Percentiles rank a stretch among this genome's conserved stretches.
phyloP scores from a whole-genome alignment of 768 basidiomycete genomes.

The Gloeopeniophorella convolvens region DNA sequence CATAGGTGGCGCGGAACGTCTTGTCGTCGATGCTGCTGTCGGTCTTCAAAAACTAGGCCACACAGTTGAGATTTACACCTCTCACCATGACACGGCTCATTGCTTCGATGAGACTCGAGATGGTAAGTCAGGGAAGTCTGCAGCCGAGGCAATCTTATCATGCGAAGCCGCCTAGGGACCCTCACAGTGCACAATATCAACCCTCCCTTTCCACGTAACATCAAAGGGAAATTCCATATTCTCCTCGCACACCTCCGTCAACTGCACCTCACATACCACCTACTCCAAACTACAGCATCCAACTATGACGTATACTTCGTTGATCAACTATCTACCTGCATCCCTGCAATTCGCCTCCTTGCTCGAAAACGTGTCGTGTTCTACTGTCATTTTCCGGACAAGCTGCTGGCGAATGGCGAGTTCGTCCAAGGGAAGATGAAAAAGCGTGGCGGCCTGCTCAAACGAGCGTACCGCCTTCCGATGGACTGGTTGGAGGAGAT shows the following conservation, averaged over 20 bases:
- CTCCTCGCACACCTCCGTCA: conserved; percentile 85
- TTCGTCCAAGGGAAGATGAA: conserved; percentile 47
- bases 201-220: conserved; percentile 74
- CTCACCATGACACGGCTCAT: conserved; percentile 78
- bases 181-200: conserved; percentile 66
- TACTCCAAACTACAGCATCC: conserved; percentile 45
- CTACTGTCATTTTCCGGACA: conserved; percentile 98
- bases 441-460: conserved; percentile 46
- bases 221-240: conserved; percentile 80
- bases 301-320: conserved; percentile 85
- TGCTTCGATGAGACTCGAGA: conserved; percentile 94
- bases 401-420: conserved; percentile 71
- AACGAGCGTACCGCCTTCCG: conserved; percentile 75
- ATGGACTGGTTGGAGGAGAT: conserved; percentile 88
- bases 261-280: conserved; percentile 65
- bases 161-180: conserved; percentile 58
- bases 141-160: background rate
- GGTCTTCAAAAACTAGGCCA: conserved; percentile 84
- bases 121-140: conserved; percentile 42
- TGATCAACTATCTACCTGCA: conserved; percentile 89
- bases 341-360: conserved; percentile 71
- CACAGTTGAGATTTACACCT: conserved; percentile 84
- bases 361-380: conserved; percentile 81
- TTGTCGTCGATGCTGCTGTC: conserved; percentile 92
- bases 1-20: conserved; percentile 95